These are phyloP conservation scores for Claviceps sp. DNA, from an alignment of 2,329 filamentous ascomycete genomes.

Conservation along the genomic window DNA sequence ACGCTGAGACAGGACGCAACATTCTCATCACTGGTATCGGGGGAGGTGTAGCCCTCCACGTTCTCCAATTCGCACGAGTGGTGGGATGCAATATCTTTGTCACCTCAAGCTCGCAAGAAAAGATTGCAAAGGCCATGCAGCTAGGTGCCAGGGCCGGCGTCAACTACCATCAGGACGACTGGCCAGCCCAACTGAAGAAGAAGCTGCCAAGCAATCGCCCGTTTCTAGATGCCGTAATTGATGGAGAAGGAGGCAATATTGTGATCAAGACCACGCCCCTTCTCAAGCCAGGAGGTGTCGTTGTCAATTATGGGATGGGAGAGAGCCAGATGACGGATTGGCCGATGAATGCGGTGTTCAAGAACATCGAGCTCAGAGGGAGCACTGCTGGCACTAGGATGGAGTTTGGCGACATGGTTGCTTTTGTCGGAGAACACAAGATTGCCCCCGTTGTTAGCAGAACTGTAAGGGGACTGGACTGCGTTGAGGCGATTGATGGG, in stretches of 20 bases:
- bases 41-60: conserved; percentile 77
- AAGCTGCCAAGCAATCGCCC: conserved; percentile 52
- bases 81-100: conserved; percentile 69
- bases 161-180: conserved; percentile 61
- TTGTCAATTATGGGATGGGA: conserved; percentile 87
- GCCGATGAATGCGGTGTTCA: conserved; percentile 69
- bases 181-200: conserved; percentile 62
- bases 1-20: conserved; percentile 52
- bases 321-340: conserved; percentile 73
- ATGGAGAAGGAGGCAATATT: conserved; percentile 80
- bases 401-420: conserved; percentile 81
- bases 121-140: conserved; percentile 56
- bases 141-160: conserved; percentile 73
- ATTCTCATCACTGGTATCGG: conserved; percentile 85
- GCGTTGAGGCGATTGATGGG: conserved; percentile 61
- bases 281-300: conserved; percentile 68
- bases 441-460: conserved; percentile 68
- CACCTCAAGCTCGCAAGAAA: conserved; percentile 59
- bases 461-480: conserved; percentile 57
- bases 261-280: conserved; percentile 52
- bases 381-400: conserved; percentile 81
- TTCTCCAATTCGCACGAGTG: conserved; percentile 64
- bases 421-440: conserved; percentile 60
- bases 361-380: conserved; percentile 79
- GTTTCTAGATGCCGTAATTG: conserved; percentile 70